Evolutionary conservation across 2,329 filamentous ascomycete genomes (phyloP).

Genomic region (Graphiopsis chlorocephala): DNA sequence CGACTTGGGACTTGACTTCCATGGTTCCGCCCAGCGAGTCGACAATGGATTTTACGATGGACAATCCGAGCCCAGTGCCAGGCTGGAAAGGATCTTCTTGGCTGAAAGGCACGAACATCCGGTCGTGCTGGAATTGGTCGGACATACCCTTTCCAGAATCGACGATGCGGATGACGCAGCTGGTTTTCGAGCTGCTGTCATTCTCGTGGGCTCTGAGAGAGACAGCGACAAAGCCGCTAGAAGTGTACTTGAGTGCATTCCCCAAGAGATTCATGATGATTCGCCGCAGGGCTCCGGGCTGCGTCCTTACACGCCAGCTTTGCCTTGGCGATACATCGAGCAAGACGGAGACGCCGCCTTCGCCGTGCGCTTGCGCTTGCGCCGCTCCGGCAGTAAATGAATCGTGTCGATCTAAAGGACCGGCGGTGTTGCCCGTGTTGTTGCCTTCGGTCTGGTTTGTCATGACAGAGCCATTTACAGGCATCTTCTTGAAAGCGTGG

Average conservation of each 20-base stretch:
- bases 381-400: background rate
- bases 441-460: constrained; percentile 12
- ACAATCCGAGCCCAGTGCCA: constrained; percentile 64
- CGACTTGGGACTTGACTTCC: constrained; percentile 52
- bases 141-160: constrained; percentile 68
- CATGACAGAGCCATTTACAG: constrained; percentile 16
- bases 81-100: constrained; percentile 62
- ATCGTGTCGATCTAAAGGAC: background rate
- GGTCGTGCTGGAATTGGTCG: constrained; percentile 58
- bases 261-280: constrained; percentile 50
- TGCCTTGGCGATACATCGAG: constrained; percentile 42
- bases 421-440: background rate
- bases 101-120: constrained; percentile 61
- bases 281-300: constrained; percentile 45
- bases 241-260: constrained; percentile 48
- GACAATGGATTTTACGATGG: constrained; percentile 60
- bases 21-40: constrained; percentile 59
- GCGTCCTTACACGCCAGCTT: constrained; percentile 45
- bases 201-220: constrained; percentile 32
- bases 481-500: constrained; percentile 40
- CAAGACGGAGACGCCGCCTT: constrained; percentile 39
- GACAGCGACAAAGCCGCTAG: constrained; percentile 41
- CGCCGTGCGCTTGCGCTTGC: background rate
- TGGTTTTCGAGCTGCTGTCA: constrained; percentile 18
- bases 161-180: constrained; percentile 40